These are phyloP conservation scores for Nannochloris sp. DNA, from an alignment of 139 green algal genomes.

Conservation along the genomic window DNA sequence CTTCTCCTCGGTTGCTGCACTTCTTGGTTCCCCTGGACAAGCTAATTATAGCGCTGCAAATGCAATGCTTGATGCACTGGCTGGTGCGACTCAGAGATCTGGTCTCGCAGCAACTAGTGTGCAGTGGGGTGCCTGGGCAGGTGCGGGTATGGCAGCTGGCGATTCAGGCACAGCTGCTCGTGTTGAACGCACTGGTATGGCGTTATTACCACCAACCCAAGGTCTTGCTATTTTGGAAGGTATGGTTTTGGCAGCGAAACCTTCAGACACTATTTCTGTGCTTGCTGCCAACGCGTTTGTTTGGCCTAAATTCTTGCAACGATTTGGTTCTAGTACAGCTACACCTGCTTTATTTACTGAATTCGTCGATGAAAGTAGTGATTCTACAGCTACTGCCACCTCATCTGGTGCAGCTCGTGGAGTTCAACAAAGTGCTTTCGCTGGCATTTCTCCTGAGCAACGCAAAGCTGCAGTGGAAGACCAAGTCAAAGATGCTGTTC, in stretches of 20 bases:
- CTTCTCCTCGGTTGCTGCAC: conserved; percentile 70
- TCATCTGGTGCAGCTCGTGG: too few species aligned
- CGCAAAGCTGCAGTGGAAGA: conserved; percentile 12
- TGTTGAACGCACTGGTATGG: conserved; percentile 67
- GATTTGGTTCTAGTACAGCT: conserved; percentile 13
- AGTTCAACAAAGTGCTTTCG: not conserved
- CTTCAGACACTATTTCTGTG: conserved; percentile 3
- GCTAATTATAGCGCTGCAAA: conserved; percentile 76
- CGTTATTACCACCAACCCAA: conserved; percentile 21
- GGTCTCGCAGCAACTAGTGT: conserved; percentile 20
- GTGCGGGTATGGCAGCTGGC: conserved; percentile 71
- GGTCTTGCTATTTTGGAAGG: conserved; percentile 31
- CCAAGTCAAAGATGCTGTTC: conserved; percentile 27
- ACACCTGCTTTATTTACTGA: conserved; percentile 19
- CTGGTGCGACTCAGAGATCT: conserved; percentile 2
- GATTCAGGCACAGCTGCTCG: conserved; percentile 39
- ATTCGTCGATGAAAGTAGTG: conserved; percentile 14
- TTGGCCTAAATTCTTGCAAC: conserved; percentile 26
- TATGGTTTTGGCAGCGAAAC: conserved; percentile 7
- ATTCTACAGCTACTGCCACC: not conserved
- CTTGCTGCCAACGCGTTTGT: conserved; percentile 28
- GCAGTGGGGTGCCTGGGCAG: conserved; percentile 87
- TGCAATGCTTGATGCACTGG: conserved; percentile 46
- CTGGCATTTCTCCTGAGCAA: conserved; percentile 5
- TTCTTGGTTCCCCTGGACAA: conserved; percentile 76